Evolutionary conservation across 371 early-diverging fungal genomes (phyloP).

Genomic region (Rhizomucor miehei): DNA sequence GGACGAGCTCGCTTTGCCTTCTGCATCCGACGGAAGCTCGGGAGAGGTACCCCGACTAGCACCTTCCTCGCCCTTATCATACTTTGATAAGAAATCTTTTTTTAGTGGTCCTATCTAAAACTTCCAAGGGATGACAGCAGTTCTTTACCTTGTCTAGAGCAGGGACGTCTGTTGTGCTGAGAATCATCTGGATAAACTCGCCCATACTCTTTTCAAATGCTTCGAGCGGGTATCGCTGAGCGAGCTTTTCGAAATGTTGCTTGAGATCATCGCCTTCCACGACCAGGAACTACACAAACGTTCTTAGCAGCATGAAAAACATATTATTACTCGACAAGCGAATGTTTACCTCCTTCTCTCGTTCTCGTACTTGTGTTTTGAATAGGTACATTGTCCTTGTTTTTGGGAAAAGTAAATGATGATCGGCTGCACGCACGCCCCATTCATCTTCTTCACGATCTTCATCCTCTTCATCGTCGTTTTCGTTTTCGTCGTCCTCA

Average conservation of each 20-base stretch:
- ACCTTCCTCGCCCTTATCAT: conserved; percentile 7
- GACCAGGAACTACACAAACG: conserved; percentile 34
- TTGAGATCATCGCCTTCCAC: conserved; percentile 34
- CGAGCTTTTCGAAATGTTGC: conserved; percentile 47
- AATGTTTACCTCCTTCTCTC: conserved; percentile 44
- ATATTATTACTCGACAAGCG: background rate
- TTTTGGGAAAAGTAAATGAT: conserved; percentile 47
- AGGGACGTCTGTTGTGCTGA: conserved; percentile 39
- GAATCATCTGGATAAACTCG: conserved; percentile 45
- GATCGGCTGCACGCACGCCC: conserved; percentile 45
- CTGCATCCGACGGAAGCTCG: background rate
- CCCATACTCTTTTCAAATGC: conserved; percentile 47
- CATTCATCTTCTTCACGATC: conserved; percentile 33
- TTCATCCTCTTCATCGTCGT: conserved; percentile 10
- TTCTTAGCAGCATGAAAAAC: background rate
- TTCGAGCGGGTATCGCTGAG: conserved; percentile 47
- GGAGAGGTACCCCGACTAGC: conserved; percentile 4
- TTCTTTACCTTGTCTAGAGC: conserved; percentile 44
- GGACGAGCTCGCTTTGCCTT: background rate
- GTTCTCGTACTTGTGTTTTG: conserved; percentile 43
- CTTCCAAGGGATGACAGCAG: too few species aligned
- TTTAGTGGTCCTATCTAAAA: background rate
- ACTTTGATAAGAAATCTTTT: background rate
- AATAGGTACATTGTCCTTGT: conserved; percentile 49
- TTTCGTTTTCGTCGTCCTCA: conserved; percentile 22